Evolutionary conservation across 2,329 filamentous ascomycete genomes (phyloP).

Genomic region (Aspergillus brasiliensis): DNA sequence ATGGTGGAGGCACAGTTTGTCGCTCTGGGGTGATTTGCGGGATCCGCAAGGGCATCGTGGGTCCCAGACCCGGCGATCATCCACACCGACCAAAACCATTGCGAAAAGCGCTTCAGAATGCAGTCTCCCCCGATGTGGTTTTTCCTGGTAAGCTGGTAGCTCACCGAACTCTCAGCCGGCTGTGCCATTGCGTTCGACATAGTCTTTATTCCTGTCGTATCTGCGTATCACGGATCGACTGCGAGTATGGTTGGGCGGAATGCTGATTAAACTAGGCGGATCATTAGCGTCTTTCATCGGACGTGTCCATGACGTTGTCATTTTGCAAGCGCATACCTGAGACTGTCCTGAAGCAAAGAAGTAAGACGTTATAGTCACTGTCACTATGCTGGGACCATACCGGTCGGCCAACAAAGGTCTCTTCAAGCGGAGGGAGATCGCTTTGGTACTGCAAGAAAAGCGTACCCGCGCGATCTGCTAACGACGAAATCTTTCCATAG

Average conservation of each 20-base stretch:
- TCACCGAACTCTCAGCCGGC: neutral
- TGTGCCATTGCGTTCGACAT: conserved; percentile 10
- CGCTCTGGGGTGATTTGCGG: neutral
- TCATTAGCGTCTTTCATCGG: neutral
- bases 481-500: neutral
- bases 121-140: conserved; percentile 6
- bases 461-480: neutral
- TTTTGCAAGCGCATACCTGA: neutral
- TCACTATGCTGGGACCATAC: neutral
- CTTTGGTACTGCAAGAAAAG: neutral
- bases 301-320: neutral
- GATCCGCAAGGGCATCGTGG: neutral
- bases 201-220: neutral
- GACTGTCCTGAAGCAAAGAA: neutral
- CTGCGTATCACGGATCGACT: neutral
- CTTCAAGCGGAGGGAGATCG: neutral
- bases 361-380: neutral
- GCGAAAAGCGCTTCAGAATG: conserved; percentile 15
- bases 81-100: conserved; percentile 22
- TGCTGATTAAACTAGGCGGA: neutral
- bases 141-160: conserved; percentile 5
- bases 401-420: neutral
- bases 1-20: neutral
- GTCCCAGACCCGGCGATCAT: conserved; percentile 3
- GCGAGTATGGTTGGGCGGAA: neutral